Base-by-base conservation (phyloP, 306 rosid genomes). In the Castanospermum australe region DNA sequence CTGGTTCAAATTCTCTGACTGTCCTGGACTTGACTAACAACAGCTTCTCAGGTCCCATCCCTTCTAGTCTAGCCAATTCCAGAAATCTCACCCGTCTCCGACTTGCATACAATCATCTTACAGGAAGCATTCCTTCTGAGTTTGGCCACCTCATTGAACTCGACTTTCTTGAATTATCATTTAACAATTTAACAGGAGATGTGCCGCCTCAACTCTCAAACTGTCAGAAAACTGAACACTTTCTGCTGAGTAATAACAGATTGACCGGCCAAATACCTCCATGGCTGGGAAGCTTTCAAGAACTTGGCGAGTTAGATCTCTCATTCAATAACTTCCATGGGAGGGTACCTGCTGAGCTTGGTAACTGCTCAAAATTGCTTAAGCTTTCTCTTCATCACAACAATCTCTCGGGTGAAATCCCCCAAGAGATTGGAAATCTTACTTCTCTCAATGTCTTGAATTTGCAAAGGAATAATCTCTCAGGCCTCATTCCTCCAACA, bases 41-140 rank as follows among this genome's bases (percentile, higher is more conserved):
- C 85, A 92, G 96, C 84, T 95, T 95, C 87, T 88, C 96, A 28
- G 97, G 99, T 76, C 83, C 92, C 63, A 84, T 95, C 81, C 98
- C 98, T 79, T 75, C 90, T 8, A 78, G 62, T 50, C 79, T 95
- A 41, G 78, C 92, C 79, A 50, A 80, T 73, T 90, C 96, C 17
- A 77, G 71, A 77, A 88, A 90, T 61, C 92, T 95, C 82, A 85
- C 32, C 68, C 97, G 97, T 33, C 89, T 95, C 21, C 92, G 98
- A 79, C 96, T 95, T 20, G 99, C 89, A 8, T 78, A 91, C 32
- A 95, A 95, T 71, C 55, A 79, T 55, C 91, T 95, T 57, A 75
- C 82, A 8, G 96, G 99, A 56, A 77, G 45, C 72, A 84, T 95
- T 67, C 93, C 94, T 61, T 61, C 86, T 20, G 92, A 86, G 73